Conservation (phyloP, 805 yeast genomes). For the Zygosaccharomyces gambellarensis region DNA sequence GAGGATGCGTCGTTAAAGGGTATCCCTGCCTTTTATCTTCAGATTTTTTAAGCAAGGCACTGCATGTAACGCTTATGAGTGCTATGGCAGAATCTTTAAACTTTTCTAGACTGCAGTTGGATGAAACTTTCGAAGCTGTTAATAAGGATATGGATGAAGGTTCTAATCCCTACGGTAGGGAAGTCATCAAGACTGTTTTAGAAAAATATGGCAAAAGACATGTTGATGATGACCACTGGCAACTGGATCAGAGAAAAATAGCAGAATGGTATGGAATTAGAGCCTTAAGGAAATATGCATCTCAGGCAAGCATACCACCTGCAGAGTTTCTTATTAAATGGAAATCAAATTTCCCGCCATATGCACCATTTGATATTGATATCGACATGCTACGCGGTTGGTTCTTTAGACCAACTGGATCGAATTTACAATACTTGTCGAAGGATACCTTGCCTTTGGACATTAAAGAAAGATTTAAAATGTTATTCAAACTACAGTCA, state of each 20-base stretch:
- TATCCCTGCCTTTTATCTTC: slow-evolving; percentile 36
- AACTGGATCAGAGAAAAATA: slow-evolving; percentile 41
- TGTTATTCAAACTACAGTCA: slow-evolving; percentile 49
- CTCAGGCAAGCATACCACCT: slow-evolving; percentile 27
- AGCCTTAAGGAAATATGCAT: slow-evolving; percentile 40
- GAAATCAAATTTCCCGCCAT: slow-evolving; percentile 59
- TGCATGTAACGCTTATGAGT: slow-evolving; percentile 38
- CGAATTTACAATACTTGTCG: slow-evolving; percentile 51
- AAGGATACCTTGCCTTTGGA: slow-evolving; percentile 45
- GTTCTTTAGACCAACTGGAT: slow-evolving; percentile 44
- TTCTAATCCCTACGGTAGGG: slow-evolving; percentile 33
- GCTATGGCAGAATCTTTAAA: slow-evolving; percentile 36
- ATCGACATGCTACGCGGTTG: slow-evolving; percentile 51
- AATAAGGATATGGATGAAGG: slow-evolving; percentile 32
- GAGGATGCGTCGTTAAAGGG: slow-evolving; percentile 54
- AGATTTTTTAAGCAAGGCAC: slow-evolving; percentile 32
- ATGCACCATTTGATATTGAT: slow-evolving; percentile 57
- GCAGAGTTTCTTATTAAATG: slow-evolving; percentile 61
- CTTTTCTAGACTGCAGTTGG: slow-evolving; percentile 27
- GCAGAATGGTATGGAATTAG: slow-evolving; percentile 62
- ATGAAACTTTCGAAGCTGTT: slow-evolving; percentile 30
- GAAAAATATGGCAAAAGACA: slow-evolving; percentile 40
- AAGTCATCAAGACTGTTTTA: slow-evolving; percentile 47
- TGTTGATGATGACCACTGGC: slow-evolving; percentile 24
- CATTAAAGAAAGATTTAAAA: slow-evolving; percentile 44